These are phyloP conservation scores for Neurospora hispaniola DNA, from an alignment of 495 filamentous ascomycete species.

Conservation along the genomic window DNA sequence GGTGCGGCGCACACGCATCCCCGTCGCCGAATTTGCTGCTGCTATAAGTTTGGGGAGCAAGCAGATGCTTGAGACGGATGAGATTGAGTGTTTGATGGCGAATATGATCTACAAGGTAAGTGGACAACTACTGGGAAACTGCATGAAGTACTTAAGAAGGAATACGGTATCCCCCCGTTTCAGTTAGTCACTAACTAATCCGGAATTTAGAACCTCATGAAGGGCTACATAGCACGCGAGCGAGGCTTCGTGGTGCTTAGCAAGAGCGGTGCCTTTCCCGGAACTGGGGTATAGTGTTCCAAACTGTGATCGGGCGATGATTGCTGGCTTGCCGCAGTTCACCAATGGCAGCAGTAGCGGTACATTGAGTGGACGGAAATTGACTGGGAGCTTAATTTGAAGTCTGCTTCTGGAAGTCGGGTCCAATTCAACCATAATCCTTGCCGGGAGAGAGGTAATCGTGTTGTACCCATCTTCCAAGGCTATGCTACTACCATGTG, in stretches of 20 bases:
- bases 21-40: constrained; percentile 63
- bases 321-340: not conserved
- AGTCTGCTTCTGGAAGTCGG: not conserved
- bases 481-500: not conserved
- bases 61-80: constrained; percentile 68
- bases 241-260: constrained; percentile 81
- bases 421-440: not conserved
- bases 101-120: constrained; percentile 95
- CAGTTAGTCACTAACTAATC: not conserved
- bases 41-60: constrained; percentile 47
- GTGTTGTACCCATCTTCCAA: too few relatives aligned
- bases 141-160: not conserved
- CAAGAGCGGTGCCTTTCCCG: constrained; percentile 85
- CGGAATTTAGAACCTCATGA: constrained; percentile 67
- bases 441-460: not conserved
- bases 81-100: constrained; percentile 89
- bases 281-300: constrained; percentile 68
- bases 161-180: not conserved
- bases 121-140: not conserved
- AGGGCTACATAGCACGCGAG: constrained; percentile 92
- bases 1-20: constrained; percentile 64
- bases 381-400: not conserved
- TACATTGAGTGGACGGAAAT: not conserved
- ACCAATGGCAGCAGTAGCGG: not conserved
- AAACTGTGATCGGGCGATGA: not conserved